Base-by-base conservation (phyloP, 306 rosid genomes). In the Prunus kanzakura region DNA sequence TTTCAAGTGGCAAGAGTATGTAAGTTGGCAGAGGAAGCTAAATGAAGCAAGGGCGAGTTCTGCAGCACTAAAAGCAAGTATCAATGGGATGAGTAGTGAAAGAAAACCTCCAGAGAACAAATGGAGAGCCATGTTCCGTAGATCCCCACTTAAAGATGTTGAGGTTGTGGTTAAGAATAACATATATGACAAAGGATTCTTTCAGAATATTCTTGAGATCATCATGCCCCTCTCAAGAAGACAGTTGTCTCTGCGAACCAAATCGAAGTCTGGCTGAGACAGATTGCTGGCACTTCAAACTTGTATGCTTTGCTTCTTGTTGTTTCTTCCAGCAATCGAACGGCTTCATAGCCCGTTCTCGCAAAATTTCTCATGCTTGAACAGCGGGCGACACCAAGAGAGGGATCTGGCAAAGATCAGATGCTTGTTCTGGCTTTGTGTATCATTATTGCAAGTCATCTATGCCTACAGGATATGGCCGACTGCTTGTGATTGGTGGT, bases 1-100 rank as follows among this genome's bases (percentile, higher is more conserved):
- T 54, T 87, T 85, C 75, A 95, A 95, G 90, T 95, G 99, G 99
- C 93, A 92, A 82, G 96, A 92, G 32, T 86, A 90, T 82, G 46
- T 87, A 69, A 86, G 81, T 63, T 87, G 88, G 95, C 96, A 89
- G 81, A 87, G 80, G 87, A 92, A 89, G 89, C 67, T 90, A 56
- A 81, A 84, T 66, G 97, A 90, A 89, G 96, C 90, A 49, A 84
- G 64, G 78, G 86, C 87, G 6, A 88, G 93, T 79, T 90, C 95
- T 41, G 93, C 70, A 62, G 89, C 95, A 35, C 89, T 89, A 25
- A 89, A 77, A 83, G 87, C 87, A 71, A 84, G 93, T 79, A 71
- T 83, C 52, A 81, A 76, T 72, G 93, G 87, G 69, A 72, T 89
- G 67, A 81, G 77, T 45, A 29, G 82, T 2, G 93, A 87, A 84